phyloP scores from a whole-genome alignment of 345 rosid genomes.

The Citrus australasica region DNA sequence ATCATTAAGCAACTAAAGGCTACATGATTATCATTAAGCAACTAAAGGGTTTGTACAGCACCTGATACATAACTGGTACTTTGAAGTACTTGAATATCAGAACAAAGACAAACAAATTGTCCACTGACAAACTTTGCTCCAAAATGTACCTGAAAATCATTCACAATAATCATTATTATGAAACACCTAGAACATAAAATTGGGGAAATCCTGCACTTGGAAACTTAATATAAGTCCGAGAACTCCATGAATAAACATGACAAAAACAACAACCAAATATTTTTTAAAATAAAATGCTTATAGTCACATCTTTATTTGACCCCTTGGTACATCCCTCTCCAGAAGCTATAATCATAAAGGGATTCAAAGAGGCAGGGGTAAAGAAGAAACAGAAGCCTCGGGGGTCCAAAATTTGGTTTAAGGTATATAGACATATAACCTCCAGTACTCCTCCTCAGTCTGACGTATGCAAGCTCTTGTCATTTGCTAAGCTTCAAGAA shows the following conservation, averaged over 20 bases:
- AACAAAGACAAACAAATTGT: constrained; percentile 91
- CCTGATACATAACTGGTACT: constrained; percentile 90
- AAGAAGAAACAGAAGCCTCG: neutral
- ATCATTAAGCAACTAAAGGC: constrained; percentile 4
- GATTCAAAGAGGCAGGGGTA: neutral
- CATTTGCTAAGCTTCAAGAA: neutral
- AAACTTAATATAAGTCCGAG: neutral
- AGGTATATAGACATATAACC: neutral
- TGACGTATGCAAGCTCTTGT: neutral
- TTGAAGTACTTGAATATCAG: constrained; percentile 91
- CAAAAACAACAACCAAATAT: neutral
- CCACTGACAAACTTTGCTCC: constrained; percentile 98
- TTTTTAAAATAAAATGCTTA: neutral
- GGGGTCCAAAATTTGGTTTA: neutral
- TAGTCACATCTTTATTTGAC: neutral
- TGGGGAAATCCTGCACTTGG: neutral
- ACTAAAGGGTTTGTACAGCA: constrained; percentile 21
- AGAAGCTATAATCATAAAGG: neutral
- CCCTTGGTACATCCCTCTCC: neutral
- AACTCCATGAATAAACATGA: neutral
- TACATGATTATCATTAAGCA: neutral
- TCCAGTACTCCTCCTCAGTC: neutral
- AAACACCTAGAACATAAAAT: neutral
- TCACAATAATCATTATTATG: constrained; percentile 5
- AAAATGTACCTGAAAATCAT: constrained; percentile 68